Base-by-base conservation (phyloP, 225 moss, liverwort and hornwort genomes). In the Polytrichum formosum region DNA sequence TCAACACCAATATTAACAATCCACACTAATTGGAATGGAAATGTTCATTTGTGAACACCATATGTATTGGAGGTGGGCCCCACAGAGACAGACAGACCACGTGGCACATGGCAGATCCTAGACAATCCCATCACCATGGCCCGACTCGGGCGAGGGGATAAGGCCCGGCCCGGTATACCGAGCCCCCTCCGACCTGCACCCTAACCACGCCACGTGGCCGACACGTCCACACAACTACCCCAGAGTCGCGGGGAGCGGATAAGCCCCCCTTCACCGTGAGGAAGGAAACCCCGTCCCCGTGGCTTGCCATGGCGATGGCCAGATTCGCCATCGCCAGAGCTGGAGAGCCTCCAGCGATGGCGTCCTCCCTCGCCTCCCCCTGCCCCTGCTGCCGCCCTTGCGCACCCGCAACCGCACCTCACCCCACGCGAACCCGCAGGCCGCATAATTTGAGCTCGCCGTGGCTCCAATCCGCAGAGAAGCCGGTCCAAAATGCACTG, bases 291-390 rank as follows among this genome's bases (percentile, higher is more conserved):
- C 59, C 10, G 25, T 60, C 7, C 10, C 21, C 59, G 59, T 60
- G 59, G 59, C 21, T 60, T 2, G 6, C n/a, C 5, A 60, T n/a
- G n/a, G 59, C 25, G 59, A 25, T n/a, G 21, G 37, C n/a, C 21
- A 60, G 25, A 5, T 0, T n/a, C n/a, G 2, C 54, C 60, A 17
- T 55, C 29, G 56, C 64, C 62, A 65, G 56, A 55, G 74, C 71
- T 54, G 54, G 60, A 29, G 37, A 55, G 78, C 54, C 18, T 6
- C 72, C 74, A 81, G 78, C 76, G 55, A 85, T 85, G 85, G 81
- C 85, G 71, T 76, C 85, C 33, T 65, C 76, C 58, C 68, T 85
- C 0, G 16, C 76, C 18, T 65, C 53, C 68, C 68, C 71, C 55
- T 85, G 81, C 61, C 65, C 78, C 3, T 85, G 85, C 73, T 73